Percentiles rank a stretch among this genome's conserved stretches.
phyloP scores from a whole-genome alignment of 768 basidiomycete species.

The Lepiota brunneoincarnata region DNA sequence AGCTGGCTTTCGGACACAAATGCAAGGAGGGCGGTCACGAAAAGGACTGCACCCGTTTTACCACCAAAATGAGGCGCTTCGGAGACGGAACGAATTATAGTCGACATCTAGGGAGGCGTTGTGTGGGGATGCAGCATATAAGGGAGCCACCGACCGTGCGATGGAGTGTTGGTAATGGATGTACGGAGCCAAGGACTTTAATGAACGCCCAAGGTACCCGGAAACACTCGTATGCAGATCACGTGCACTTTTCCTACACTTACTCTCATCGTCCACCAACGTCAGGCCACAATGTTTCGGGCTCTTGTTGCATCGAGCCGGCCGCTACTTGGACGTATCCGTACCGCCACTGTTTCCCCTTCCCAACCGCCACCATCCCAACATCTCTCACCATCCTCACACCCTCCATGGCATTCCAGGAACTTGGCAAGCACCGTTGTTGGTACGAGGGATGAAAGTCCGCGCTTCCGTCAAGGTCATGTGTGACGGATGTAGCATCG shows the following conservation, averaged over 20 bases:
- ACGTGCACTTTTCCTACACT: neutral
- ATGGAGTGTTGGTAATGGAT: neutral
- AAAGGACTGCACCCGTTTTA: slow-evolving; percentile 49
- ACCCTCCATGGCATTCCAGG: slow-evolving; percentile 23
- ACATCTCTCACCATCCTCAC: neutral
- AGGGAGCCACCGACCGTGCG: neutral
- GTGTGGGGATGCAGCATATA: neutral
- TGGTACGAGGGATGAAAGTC: slow-evolving; percentile 91
- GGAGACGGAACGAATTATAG: slow-evolving; percentile 18
- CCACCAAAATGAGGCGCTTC: slow-evolving; percentile 41
- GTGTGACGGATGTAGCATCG: slow-evolving; percentile 92
- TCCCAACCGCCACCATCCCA: slow-evolving; percentile 16
- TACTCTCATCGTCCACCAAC: neutral
- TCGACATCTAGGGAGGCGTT: slow-evolving; percentile 21
- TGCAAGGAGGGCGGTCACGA: slow-evolving; percentile 57
- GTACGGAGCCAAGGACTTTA: too few species aligned
- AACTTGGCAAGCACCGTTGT: slow-evolving; percentile 25
- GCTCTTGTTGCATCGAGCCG: slow-evolving; percentile 61
- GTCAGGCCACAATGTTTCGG: slow-evolving; percentile 49
- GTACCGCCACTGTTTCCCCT: slow-evolving; percentile 31
- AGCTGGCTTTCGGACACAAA: slow-evolving; percentile 79
- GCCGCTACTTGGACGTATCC: slow-evolving; percentile 55
- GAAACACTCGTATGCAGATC: neutral
- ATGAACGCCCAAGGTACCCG: neutral
- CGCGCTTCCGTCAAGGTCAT: slow-evolving; percentile 90